Evolutionary conservation across 441 rosid genomes (phyloP).

Genomic region (Theobroma grandiflorum): DNA sequence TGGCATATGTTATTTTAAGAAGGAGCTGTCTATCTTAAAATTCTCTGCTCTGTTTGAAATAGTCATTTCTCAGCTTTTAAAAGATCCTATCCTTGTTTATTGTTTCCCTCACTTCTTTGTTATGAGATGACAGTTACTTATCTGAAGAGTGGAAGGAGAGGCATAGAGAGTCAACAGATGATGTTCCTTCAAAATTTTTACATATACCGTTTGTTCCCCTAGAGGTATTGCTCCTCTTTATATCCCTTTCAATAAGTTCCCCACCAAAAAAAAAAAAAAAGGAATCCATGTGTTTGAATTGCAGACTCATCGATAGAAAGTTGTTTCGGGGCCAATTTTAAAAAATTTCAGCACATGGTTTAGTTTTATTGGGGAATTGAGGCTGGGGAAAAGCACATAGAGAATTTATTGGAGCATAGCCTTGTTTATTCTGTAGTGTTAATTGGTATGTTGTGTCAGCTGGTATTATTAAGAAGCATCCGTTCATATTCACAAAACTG

Average conservation of each 20-base stretch:
- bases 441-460: not conserved
- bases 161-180: slow-evolving; percentile 45
- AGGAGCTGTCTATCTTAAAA: not conserved
- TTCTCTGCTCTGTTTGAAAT: slow-evolving; percentile 11
- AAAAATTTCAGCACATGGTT: not conserved
- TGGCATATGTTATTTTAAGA: slow-evolving; percentile 4
- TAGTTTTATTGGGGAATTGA: slow-evolving; percentile 8
- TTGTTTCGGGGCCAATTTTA: slow-evolving; percentile 7
- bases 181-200: slow-evolving; percentile 51
- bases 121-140: slow-evolving; percentile 66
- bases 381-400: not conserved
- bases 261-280: not conserved
- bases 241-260: not conserved
- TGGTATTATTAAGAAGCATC: not conserved
- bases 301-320: not conserved
- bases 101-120: slow-evolving; percentile 14
- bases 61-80: slow-evolving; percentile 6
- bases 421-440: not conserved
- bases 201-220: slow-evolving; percentile 57
- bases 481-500: not conserved
- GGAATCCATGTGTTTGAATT: not conserved
- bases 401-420: not conserved
- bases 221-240: slow-evolving; percentile 56
- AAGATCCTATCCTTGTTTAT: slow-evolving; percentile 15
- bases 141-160: slow-evolving; percentile 82